Conservation (phyloP, 331 rosid species). For the Telfairia occidentalis region DNA sequence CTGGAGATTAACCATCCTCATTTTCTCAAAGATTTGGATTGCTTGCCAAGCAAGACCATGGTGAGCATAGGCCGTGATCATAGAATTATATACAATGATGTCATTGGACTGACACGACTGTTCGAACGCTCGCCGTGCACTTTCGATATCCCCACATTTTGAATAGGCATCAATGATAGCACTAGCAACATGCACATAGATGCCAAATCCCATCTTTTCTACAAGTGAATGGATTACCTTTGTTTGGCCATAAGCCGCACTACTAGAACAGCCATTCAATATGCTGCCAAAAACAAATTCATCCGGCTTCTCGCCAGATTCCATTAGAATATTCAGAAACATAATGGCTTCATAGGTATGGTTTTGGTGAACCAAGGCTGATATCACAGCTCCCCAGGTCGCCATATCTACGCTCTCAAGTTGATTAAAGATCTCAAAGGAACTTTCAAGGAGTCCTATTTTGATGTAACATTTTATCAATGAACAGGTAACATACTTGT, state of each 20-base stretch:
- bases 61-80: conserved; percentile 43
- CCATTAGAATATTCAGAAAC: conserved; percentile 21
- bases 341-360: conserved; percentile 27
- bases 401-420: conserved; percentile 31
- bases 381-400: conserved; percentile 37
- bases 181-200: conserved; percentile 34
- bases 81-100: conserved; percentile 34
- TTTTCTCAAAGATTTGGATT: conserved; percentile 26
- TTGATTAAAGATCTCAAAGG: conserved; percentile 29
- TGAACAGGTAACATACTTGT: conserved; percentile 29
- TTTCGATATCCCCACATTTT: conserved; percentile 37
- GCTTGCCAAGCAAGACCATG: conserved; percentile 42
- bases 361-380: conserved; percentile 34
- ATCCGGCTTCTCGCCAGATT: conserved; percentile 35
- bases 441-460: conserved; percentile 29
- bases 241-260: conserved; percentile 25
- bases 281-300: conserved; percentile 42
- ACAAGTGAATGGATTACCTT: conserved; percentile 28
- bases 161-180: conserved; percentile 47
- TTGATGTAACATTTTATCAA: conserved; percentile 32
- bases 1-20: conserved; percentile 29
- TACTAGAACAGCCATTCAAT: conserved; percentile 31
- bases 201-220: conserved; percentile 38
- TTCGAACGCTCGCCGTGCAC: conserved; percentile 23
- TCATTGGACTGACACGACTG: conserved; percentile 24